phyloP scores from a whole-genome alignment of 2,329 filamentous ascomycete genomes.

The Colletotrichum tanaceti region DNA sequence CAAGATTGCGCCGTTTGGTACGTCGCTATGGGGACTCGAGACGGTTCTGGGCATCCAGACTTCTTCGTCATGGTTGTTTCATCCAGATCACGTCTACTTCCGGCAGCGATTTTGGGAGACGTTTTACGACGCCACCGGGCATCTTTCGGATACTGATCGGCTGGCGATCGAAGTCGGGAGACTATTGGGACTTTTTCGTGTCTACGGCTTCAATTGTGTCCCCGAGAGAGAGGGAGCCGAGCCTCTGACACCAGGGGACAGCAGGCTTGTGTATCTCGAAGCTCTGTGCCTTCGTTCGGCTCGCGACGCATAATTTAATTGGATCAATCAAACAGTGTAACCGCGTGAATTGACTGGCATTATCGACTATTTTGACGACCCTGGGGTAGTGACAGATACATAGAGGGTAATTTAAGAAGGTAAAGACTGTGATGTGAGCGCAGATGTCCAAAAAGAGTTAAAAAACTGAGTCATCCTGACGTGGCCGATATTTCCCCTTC shows the following conservation, averaged over 20 bases:
- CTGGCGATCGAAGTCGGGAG: neutral
- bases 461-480: too few species aligned
- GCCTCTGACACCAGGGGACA: neutral
- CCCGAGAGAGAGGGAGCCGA: neutral
- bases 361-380: too few species aligned
- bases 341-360: too few species aligned
- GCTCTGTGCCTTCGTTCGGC: neutral
- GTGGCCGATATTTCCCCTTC: too few species aligned
- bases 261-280: neutral
- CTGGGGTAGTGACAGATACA: too few species aligned
- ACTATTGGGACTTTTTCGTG: neutral
- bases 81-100: slow-evolving; percentile 6
- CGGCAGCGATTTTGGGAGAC: neutral
- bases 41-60: slow-evolving; percentile 42
- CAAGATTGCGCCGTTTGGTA: slow-evolving; percentile 46
- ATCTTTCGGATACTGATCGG: neutral
- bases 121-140: neutral
- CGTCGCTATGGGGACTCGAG: slow-evolving; percentile 46
- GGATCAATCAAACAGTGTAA: too few species aligned
- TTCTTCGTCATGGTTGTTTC: slow-evolving; percentile 19
- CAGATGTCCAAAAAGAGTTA: too few species aligned
- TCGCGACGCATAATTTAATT: neutral
- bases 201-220: neutral
- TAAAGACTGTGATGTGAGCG: too few species aligned
- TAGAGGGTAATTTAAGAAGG: too few species aligned